Evolutionary conservation across 345 rosid species (phyloP), one percentile per base, ranked within the genome.

Genomic region (Acer yangbiense): DNA sequence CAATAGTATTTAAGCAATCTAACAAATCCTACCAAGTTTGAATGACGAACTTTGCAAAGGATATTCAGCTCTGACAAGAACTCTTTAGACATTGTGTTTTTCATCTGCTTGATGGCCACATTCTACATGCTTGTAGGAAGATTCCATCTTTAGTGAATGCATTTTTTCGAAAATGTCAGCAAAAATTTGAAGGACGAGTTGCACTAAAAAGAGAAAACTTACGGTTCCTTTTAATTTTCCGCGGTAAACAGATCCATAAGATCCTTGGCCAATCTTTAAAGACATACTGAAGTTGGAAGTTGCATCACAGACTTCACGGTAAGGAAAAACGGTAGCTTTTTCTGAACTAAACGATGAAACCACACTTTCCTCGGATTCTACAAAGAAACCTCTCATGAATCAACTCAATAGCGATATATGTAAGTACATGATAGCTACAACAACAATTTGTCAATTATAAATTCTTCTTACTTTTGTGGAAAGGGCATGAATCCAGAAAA

Each of bases 41-140:
- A 39, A 65, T 81, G 84, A 44, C 72, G 84, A 55, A 83, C 85
- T 78, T 75, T 81, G 64, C 83, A 76, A 46, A 83, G 83, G 44
- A 86, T 71, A 58, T 81, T 81, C 12, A 86, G 72, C 73, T 86
- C 88, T 0, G 83, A 57, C 20, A 81, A 60, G 65, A 86, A 83
- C 74, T 83, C 88, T 77, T 83, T 85, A 29, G 86, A 81, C 21
- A 75, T 83, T 18, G 79, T 68, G 68, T 73, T 77, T 69, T 86
- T 81, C 86, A 81, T 83, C 86, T 79, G 84, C 82, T 86, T 86
- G 78, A 86, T 80, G 50, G 86, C 88, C 73, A 77, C 85, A 73
- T 77, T 76, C 88, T 86, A 70, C 60, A 77, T 57, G 20, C 54
- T 65, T 23, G 44, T 39, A 35, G 18, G 29, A 58, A 60, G 13